Conservation (phyloP, 2,329 filamentous ascomycete species). For the Claviceps fusiformis region DNA sequence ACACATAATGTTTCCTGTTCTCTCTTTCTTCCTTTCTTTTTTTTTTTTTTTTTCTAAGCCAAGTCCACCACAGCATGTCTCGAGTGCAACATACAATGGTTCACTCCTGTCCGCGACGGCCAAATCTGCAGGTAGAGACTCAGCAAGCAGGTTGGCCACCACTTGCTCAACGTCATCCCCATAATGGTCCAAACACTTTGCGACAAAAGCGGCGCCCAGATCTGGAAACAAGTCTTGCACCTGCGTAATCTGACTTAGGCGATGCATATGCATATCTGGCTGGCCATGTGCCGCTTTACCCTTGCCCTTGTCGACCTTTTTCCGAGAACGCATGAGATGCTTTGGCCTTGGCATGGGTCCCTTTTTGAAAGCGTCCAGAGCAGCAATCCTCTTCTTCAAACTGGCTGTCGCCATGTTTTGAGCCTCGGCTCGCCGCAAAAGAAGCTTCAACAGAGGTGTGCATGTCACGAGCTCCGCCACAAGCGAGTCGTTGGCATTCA, state of each 20-base stretch:
- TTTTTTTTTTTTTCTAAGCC: too few species aligned
- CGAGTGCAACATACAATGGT: slow-evolving; percentile 34
- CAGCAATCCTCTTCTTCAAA: slow-evolving; percentile 45
- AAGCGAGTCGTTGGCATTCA: slow-evolving; percentile 54
- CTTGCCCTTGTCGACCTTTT: slow-evolving; percentile 56
- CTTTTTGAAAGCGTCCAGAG: slow-evolving; percentile 47
- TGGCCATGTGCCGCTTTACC: slow-evolving; percentile 22
- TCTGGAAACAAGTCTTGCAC: slow-evolving; percentile 91
- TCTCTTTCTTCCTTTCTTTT: too few species aligned
- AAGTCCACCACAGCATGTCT: background rate
- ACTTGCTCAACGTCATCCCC: slow-evolving; percentile 64
- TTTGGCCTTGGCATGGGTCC: slow-evolving; percentile 38
- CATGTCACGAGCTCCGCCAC: slow-evolving; percentile 69
- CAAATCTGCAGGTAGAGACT: slow-evolving; percentile 57
- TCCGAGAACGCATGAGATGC: slow-evolving; percentile 26
- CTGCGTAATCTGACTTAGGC: slow-evolving; percentile 72
- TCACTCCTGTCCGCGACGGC: slow-evolving; percentile 49
- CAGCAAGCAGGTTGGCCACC: slow-evolving; percentile 69
- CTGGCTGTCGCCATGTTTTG: slow-evolving; percentile 37
- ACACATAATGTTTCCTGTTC: background rate
- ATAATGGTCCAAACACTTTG: slow-evolving; percentile 69
- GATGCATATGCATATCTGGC: slow-evolving; percentile 57
- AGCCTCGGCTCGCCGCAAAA: slow-evolving; percentile 40
- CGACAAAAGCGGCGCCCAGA: slow-evolving; percentile 69
- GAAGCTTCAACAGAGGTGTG: slow-evolving; percentile 58